A percentile compares a stretch with the other conserved stretches of the same genome.
Conservation (phyloP, 2,329 filamentous ascomycete species). For the Cadophora malorum region DNA sequence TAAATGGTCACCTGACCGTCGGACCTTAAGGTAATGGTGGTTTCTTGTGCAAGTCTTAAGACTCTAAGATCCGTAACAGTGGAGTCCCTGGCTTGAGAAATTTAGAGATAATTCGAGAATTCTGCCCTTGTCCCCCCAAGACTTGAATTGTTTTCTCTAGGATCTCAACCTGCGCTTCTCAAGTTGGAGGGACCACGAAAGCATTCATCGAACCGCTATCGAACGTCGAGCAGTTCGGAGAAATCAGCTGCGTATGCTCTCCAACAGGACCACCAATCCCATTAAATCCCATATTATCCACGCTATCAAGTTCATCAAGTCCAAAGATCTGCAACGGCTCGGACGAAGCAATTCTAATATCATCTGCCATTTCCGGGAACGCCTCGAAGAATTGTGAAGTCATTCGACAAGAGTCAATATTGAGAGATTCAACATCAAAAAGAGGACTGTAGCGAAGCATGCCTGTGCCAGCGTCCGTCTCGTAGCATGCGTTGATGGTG, state of each 20-base stretch:
- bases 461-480: neutral
- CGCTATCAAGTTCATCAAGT: neutral
- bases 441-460: slow-evolving; percentile 13
- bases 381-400: slow-evolving; percentile 7
- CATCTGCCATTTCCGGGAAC: slow-evolving; percentile 13
- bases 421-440: slow-evolving; percentile 4
- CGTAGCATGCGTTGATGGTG: slow-evolving; percentile 12
- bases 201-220: neutral
- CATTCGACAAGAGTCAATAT: slow-evolving; percentile 7
- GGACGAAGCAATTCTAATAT: neutral
- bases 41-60: neutral
- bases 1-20: neutral
- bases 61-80: neutral
- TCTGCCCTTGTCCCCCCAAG: neutral
- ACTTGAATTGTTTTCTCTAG: neutral
- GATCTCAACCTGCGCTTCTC: neutral
- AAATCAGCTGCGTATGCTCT: neutral
- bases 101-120: neutral
- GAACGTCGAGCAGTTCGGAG: slow-evolving; percentile 1
- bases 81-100: neutral
- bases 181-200: neutral
- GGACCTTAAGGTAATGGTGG: neutral
- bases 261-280: neutral
- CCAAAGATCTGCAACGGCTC: slow-evolving; percentile 13
- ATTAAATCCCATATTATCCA: neutral